Percentiles rank a stretch among this genome's conserved stretches.
Evolutionary conservation across 2,329 filamentous ascomycete species (phyloP).

Genomic region (Drechmeria coniospora): DNA sequence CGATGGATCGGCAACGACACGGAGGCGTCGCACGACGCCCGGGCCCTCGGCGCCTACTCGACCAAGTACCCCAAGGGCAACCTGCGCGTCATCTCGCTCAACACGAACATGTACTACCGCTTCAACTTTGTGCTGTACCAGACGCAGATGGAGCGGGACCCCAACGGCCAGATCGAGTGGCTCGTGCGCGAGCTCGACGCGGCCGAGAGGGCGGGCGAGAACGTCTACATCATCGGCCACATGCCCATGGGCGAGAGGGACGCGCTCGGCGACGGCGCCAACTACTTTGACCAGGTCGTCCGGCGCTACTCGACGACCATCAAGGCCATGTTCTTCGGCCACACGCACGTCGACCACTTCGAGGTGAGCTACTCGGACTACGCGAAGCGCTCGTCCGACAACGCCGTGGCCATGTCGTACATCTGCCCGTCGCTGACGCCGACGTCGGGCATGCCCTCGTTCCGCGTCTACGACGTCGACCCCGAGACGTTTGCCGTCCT

Average conservation of each 20-base stretch:
- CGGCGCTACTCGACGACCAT: constrained; percentile 36
- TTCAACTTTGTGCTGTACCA: constrained; percentile 41
- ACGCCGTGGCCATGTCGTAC: constrained; percentile 33
- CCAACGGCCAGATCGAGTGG: constrained; percentile 35
- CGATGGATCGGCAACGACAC: constrained; percentile 29
- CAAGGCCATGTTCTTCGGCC: constrained; percentile 39
- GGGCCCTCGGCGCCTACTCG: constrained; percentile 33
- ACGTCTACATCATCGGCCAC: constrained; percentile 41
- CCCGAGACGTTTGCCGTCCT: constrained; percentile 37
- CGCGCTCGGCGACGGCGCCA: constrained; percentile 33
- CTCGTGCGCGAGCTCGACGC: constrained; percentile 34
- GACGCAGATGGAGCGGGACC: constrained; percentile 30
- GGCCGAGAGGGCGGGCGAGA: constrained; percentile 33
- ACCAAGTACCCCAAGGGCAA: constrained; percentile 27
- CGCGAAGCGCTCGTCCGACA: constrained; percentile 19
- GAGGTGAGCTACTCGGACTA: constrained; percentile 38
- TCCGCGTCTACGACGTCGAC: constrained; percentile 42
- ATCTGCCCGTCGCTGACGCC: constrained; percentile 37
- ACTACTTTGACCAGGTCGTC: constrained; percentile 36
- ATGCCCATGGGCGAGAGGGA: constrained; percentile 35
- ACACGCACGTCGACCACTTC: constrained; percentile 41
- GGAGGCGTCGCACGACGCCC: constrained; percentile 14
- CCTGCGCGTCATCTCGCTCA: constrained; percentile 41
- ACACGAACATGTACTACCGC: constrained; percentile 45
- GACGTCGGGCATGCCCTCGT: constrained; percentile 36